Base-by-base conservation (phyloP, 176 grass and related monocot genomes). In the Juncus effusus region DNA sequence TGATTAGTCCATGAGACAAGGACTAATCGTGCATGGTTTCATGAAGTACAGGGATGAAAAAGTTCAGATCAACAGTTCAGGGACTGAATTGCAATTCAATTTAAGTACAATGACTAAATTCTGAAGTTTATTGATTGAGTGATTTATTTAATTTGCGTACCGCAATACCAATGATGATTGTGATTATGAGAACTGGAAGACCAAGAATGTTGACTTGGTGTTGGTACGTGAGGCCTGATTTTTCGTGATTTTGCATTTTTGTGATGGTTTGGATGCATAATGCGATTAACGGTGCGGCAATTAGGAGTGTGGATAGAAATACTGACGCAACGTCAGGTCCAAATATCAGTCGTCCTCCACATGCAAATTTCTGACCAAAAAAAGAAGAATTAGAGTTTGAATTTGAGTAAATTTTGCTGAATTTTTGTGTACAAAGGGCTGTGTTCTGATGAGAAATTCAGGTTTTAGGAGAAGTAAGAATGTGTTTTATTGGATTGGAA, bases 241-340 rank as follows among this genome's bases (percentile, higher is more conserved):
- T 42, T 38, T 39, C 5, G 37, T 7, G 35, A 10, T 79, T 77
- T 15, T 8, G 9, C 35, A 97, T 75, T 81, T 92, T 92, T 36
- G 74, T 45, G 63, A 92, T 60, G 53, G 79, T 84, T 77, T 92
- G 93, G 79, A 67, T 76, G 63, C 88, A 89, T 38, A 92, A 76
- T 10, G 74, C 72, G 3, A 86, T 51, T 49, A 82, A 2, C 14
- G 93, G 93, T 7, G 79, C 68, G 1, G 51, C 60, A n/a, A 97
- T 89, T 0, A 97, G 67, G 65, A 74, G 12, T 1, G 78, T 86
- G 3, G 93, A 81, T 2, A 91, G 75, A 57, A 86, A 75, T 42
- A 97, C 64, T 11, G 88, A 97, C 11, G 82, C 70, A 19, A 60
- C 88, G 54, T 97, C 93, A 2, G 88, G 93, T n/a, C 93, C 93